Base-by-base conservation (phyloP, 139 green algal genomes). In the Chlorokybus atmophyticus region DNA sequence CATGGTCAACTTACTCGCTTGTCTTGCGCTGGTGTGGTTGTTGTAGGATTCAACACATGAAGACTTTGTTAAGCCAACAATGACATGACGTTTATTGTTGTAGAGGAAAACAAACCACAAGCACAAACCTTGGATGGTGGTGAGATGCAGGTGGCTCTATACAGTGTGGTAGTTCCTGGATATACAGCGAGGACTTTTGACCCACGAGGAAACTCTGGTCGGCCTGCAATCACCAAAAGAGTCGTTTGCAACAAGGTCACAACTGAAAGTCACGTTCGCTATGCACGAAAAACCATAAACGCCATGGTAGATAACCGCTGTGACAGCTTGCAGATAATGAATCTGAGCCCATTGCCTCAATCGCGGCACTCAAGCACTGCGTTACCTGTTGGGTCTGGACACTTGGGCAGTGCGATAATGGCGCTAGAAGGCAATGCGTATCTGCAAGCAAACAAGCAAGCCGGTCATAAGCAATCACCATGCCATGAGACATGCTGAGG, bases 101-200 rank as follows among this genome's bases (percentile, higher is more conserved):
- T 21, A 47, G 38, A 47, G 14, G 38, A 21, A 17, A 47, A 47
- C 38, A 47, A 14, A 47, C 14, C 14, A 17, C 17, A 14, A 47
- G 38, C 38, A 47, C 38, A 47, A 25, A 63, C 51, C 60, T 68
- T 68, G 41, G 41, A n/a, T 21, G 60, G 60, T 55, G 55, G 19
- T 24, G 35, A 32, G 14, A 60, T 40, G 2, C 66, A 55, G 25
- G 23, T 40, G 6, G 62, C 62, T 41, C 40, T 29, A n/a, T 70
- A 70, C 26, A 70, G 57, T 5, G 62, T 56, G n/a, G 62, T 70
- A 14, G 62, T 70, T 39, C 62, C 60, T 19, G 62, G 62, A 44
- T 62, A 70, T 3, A 70, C 57, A 26, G 62, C 62, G 8, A 70
- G 55, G 39, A 70, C 62, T 3, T 25, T 38, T n/a, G 25, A 44